These are phyloP conservation scores for Melanomma pulvis-pyrius DNA, from an alignment of 495 filamentous ascomycete species.

Conservation along the genomic window DNA sequence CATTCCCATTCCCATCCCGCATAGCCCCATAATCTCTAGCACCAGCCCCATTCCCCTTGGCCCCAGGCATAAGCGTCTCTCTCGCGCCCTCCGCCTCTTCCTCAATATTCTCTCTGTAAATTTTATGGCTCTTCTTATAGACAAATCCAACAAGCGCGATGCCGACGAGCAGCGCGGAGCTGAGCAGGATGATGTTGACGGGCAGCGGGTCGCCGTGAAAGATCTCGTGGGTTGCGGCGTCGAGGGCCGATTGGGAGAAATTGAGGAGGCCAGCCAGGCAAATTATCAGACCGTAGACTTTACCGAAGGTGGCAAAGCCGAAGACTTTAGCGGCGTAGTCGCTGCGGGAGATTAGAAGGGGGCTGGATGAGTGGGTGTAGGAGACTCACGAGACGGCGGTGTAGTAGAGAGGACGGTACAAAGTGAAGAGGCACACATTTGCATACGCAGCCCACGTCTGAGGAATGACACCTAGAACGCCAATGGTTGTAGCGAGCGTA, in stretches of 20 bases:
- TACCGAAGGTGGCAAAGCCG: constrained; percentile 92
- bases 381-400: constrained; percentile 66
- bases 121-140: constrained; percentile 39
- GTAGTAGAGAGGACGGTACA: constrained; percentile 77
- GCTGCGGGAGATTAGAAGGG: constrained; percentile 44
- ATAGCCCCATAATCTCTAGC: constrained; percentile 24
- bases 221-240: constrained; percentile 72
- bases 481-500: constrained; percentile 71
- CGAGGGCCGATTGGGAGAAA: constrained; percentile 81
- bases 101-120: constrained; percentile 42
- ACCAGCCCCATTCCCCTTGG: constrained; percentile 15
- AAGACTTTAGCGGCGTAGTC: constrained; percentile 97
- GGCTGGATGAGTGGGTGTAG: background rate
- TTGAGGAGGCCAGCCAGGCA: constrained; percentile 85
- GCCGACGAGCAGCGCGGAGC: constrained; percentile 56
- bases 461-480: constrained; percentile 75
- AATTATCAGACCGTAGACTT: constrained; percentile 93
- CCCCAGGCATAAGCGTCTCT: constrained; percentile 45
- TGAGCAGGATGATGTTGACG: constrained; percentile 72
- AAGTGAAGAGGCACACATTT: constrained; percentile 77
- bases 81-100: constrained; percentile 46
- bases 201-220: constrained; percentile 76
- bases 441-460: constrained; percentile 71
- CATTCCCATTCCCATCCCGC: constrained; percentile 9
- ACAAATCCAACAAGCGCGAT: constrained; percentile 45